These are phyloP conservation scores for Salvia sclarea DNA, from an alignment of 305 asterid genomes.

Conservation along the genomic window DNA sequence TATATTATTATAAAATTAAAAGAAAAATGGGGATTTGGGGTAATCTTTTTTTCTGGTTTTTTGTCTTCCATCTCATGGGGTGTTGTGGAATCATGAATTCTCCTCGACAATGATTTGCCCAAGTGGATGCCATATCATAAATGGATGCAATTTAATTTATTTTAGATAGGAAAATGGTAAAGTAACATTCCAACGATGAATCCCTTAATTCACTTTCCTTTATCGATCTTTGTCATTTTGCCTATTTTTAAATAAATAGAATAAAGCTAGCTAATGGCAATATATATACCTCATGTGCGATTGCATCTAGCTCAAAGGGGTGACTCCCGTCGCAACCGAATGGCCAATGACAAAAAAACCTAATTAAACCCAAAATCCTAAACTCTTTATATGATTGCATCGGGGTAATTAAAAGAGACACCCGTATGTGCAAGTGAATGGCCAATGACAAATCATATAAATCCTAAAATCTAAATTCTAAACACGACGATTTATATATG, in stretches of 20 bases:
- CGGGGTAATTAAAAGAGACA: too few species aligned
- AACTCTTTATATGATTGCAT: neutral
- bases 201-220: neutral
- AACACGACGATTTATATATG: too few species aligned
- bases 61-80: slow-evolving; percentile 16
- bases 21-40: neutral
- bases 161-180: slow-evolving; percentile 7
- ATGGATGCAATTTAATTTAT: slow-evolving; percentile 25
- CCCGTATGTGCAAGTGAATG: too few species aligned
- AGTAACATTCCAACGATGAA: slow-evolving; percentile 16
- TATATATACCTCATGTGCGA: too few species aligned
- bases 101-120: slow-evolving; percentile 23
- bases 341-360: neutral
- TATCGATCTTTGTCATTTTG: neutral
- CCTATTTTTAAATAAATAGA: neutral
- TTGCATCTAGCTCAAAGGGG: neutral
- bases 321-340: neutral
- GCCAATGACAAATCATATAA: neutral
- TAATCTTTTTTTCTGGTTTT: neutral
- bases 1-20: neutral
- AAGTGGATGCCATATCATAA: slow-evolving; percentile 30
- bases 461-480: too few species aligned
- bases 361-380: neutral
- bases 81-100: neutral
- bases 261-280: neutral